Conservation (phyloP, 2,329 filamentous ascomycete genomes). For the Scedosporium dehoogii region DNA sequence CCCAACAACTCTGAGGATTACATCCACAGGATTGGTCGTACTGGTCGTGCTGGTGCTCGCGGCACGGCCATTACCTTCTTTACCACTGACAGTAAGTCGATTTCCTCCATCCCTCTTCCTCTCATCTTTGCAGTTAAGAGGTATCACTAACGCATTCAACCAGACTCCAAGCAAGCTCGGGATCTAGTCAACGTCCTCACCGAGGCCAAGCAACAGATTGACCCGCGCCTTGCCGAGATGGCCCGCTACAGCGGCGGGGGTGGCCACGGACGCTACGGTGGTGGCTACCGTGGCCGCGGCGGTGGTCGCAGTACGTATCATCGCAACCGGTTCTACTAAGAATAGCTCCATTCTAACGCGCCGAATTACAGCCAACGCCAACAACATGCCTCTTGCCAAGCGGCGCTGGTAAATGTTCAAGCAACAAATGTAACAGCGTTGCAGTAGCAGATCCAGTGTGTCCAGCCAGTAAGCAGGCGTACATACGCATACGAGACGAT, state of each 20-base stretch:
- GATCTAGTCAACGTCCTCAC: constrained; percentile 87
- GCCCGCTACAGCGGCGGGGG: constrained; percentile 81
- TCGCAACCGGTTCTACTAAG: constrained; percentile 19
- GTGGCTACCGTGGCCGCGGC: constrained; percentile 58
- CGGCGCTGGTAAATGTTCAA: constrained; percentile 35
- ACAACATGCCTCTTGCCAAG: constrained; percentile 38
- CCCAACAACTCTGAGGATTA: constrained; percentile 99
- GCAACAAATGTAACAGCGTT: not conserved
- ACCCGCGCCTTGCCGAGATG: constrained; percentile 94
- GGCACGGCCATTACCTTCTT: constrained; percentile 98
- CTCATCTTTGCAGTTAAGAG: not conserved
- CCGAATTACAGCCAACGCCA: constrained; percentile 32
- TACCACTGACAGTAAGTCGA: constrained; percentile 90
- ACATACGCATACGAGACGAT: not conserved
- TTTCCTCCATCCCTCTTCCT: not conserved
- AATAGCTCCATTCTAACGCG: constrained; percentile 21
- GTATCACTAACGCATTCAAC: constrained; percentile 23
- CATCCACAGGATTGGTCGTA: constrained; percentile 93
- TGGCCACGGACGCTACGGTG: constrained; percentile 62
- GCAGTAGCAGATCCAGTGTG: not conserved
- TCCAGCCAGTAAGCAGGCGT: not conserved
- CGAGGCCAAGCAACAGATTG: constrained; percentile 97
- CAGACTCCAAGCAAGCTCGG: constrained; percentile 89
- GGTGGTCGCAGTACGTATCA: constrained; percentile 38
- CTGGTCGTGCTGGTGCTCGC: constrained; percentile 85